Evolutionary conservation across 305 asterid genomes (phyloP).

Genomic region (Solanum hybrid): DNA sequence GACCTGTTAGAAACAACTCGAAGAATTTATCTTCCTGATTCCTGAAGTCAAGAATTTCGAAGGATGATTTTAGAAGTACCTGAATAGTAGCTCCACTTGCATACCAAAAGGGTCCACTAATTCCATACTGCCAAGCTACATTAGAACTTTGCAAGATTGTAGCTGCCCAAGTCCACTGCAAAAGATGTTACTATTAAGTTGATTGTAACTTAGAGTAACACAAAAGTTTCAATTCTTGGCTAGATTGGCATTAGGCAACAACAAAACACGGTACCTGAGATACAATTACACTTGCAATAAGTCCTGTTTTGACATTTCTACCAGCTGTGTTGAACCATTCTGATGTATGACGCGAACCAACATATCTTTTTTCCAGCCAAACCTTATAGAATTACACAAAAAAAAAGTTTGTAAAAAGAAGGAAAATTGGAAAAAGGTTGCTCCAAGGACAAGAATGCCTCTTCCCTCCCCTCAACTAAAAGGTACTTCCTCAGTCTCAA

Average conservation of each 20-base stretch:
- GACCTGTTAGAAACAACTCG: slow-evolving; percentile 29
- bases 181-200: not conserved
- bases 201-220: not conserved
- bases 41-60: not conserved
- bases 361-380: slow-evolving; percentile 84
- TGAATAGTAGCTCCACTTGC: slow-evolving; percentile 96
- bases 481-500: not conserved
- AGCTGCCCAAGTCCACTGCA: slow-evolving; percentile 98
- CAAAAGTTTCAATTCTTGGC: not conserved
- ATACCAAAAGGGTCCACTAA: slow-evolving; percentile 95
- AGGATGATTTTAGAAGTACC: slow-evolving; percentile 23
- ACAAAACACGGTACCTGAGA: slow-evolving; percentile 54
- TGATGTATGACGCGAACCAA: slow-evolving; percentile 78
- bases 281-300: slow-evolving; percentile 84
- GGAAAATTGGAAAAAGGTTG: not conserved
- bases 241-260: not conserved
- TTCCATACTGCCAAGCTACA: slow-evolving; percentile 91
- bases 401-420: not conserved
- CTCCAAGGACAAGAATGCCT: not conserved
- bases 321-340: slow-evolving; percentile 98
- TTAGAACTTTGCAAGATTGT: slow-evolving; percentile 90
- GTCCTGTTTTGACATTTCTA: slow-evolving; percentile 84
- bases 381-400: slow-evolving; percentile 32
- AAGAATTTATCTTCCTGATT: not conserved
- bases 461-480: not conserved